Conservation (phyloP, 345 rosid genomes). For the Dipteronia dyeriana region DNA sequence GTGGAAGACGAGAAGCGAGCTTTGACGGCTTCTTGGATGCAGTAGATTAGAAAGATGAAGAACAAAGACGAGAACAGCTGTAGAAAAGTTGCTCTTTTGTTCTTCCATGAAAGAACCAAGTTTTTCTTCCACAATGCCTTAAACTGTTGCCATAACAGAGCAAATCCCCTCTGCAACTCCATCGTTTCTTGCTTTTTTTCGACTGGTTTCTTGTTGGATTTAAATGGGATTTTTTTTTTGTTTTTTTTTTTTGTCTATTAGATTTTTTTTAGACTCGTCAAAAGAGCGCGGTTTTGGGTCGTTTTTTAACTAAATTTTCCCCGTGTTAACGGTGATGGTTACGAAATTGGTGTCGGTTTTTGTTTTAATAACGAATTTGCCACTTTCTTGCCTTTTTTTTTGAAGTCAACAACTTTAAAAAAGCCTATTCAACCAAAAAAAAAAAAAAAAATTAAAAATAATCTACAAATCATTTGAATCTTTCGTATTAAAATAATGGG, state of each 20-base stretch:
- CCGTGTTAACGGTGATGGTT: background rate
- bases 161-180: conserved; percentile 51
- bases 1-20: conserved; percentile 47
- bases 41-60: conserved; percentile 84
- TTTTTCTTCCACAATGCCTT: conserved; percentile 66
- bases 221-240: background rate
- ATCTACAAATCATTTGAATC: no score
- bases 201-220: background rate
- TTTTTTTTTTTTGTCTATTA: background rate
- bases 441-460: no score
- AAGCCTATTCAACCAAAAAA: no score
- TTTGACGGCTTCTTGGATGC: conserved; percentile 56
- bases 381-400: background rate
- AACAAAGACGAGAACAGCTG: conserved; percentile 88
- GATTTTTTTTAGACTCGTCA: no score
- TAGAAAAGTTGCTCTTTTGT: conserved; percentile 71
- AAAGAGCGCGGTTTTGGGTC: conserved; percentile 7
- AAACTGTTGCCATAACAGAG: conserved; percentile 64
- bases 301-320: background rate
- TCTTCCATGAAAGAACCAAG: conserved; percentile 84
- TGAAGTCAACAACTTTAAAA: no score
- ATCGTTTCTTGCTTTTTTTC: conserved; percentile 11
- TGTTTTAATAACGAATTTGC: background rate
- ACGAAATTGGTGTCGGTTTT: background rate
- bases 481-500: no score